Percentiles rank a stretch among this genome's conserved stretches.
These are phyloP conservation scores for Fusarium cicatricum DNA, from an alignment of 2,329 filamentous ascomycete species.

Conservation along the genomic window DNA sequence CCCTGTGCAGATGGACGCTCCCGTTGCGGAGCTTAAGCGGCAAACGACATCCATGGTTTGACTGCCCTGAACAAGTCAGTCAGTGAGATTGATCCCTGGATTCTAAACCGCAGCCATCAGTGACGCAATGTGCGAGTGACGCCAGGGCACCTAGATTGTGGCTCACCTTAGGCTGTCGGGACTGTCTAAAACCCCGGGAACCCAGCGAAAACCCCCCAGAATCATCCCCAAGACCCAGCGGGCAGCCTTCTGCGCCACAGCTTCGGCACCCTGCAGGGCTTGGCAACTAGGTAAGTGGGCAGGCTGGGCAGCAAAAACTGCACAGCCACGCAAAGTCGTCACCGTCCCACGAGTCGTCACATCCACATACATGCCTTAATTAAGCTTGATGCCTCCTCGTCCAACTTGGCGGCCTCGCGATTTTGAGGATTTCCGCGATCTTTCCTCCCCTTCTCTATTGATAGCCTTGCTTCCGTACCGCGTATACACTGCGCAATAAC, in stretches of 20 bases:
- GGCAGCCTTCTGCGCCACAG: constrained; percentile 21
- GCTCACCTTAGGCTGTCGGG: constrained; percentile 1
- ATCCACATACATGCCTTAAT: constrained; percentile 31
- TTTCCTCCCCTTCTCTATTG: constrained; percentile 7
- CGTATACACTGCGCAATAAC: constrained; percentile 8
- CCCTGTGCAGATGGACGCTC: constrained; percentile 9
- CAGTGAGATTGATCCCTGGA: constrained; percentile 25
- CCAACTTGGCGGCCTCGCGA: constrained; percentile 42
- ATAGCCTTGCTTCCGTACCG: constrained; percentile 13
- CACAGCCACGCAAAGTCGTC: constrained; percentile 47
- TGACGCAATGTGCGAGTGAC: constrained; percentile 32
- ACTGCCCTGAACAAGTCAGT: not conserved
- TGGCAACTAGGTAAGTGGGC: constrained; percentile 13
- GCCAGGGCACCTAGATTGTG: constrained; percentile 22
- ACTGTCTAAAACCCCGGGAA: not conserved
- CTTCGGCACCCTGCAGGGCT: constrained; percentile 21
- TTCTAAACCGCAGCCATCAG: constrained; percentile 5
- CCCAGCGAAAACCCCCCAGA: no score
- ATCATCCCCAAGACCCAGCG: not conserved
- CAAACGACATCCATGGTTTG: not conserved
- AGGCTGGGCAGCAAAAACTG: constrained; percentile 34
- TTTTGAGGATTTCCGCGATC: constrained; percentile 31
- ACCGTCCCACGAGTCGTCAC: constrained; percentile 36
- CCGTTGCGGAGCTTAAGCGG: constrained; percentile 2
- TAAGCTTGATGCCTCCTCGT: constrained; percentile 39